Evolutionary conservation across 2,329 filamentous ascomycete genomes (phyloP).

Genomic region (Teratosphaeria viscida): DNA sequence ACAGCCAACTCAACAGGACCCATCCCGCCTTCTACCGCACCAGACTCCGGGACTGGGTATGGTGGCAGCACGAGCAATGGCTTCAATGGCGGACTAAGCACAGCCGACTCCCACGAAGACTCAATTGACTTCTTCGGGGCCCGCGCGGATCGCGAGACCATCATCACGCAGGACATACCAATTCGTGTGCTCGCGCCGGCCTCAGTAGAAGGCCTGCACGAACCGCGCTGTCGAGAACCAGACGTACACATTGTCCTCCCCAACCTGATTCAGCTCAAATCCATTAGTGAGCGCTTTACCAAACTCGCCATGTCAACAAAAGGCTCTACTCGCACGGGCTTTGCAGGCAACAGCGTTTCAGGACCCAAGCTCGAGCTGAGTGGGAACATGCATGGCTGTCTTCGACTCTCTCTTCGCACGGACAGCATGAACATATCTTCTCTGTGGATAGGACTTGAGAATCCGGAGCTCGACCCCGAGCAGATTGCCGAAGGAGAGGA

Average conservation of each 20-base stretch:
- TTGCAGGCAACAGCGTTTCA: slow-evolving; percentile 13
- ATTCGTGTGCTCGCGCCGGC: slow-evolving; percentile 76
- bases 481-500: slow-evolving; percentile 58
- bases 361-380: slow-evolving; percentile 67
- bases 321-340: slow-evolving; percentile 23
- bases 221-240: slow-evolving; percentile 79
- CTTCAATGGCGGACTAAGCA: slow-evolving; percentile 6
- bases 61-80: slow-evolving; percentile 22
- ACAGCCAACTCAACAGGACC: slow-evolving; percentile 42
- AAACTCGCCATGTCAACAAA: slow-evolving; percentile 54
- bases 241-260: slow-evolving; percentile 92
- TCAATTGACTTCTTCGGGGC: slow-evolving; percentile 37
- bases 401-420: slow-evolving; percentile 69
- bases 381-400: slow-evolving; percentile 87
- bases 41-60: slow-evolving; percentile 11
- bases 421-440: slow-evolving; percentile 78
- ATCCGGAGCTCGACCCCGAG: slow-evolving; percentile 74
- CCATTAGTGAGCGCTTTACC: slow-evolving; percentile 90
- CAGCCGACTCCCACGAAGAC: slow-evolving; percentile 14
- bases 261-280: slow-evolving; percentile 76
- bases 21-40: slow-evolving; percentile 22
- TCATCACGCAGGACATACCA: slow-evolving; percentile 94
- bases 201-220: slow-evolving; percentile 83
- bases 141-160: slow-evolving; percentile 68
- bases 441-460: slow-evolving; percentile 74